Base-by-base conservation (phyloP, 2,329 filamentous ascomycete species). In the Phyllachora maydis region DNA sequence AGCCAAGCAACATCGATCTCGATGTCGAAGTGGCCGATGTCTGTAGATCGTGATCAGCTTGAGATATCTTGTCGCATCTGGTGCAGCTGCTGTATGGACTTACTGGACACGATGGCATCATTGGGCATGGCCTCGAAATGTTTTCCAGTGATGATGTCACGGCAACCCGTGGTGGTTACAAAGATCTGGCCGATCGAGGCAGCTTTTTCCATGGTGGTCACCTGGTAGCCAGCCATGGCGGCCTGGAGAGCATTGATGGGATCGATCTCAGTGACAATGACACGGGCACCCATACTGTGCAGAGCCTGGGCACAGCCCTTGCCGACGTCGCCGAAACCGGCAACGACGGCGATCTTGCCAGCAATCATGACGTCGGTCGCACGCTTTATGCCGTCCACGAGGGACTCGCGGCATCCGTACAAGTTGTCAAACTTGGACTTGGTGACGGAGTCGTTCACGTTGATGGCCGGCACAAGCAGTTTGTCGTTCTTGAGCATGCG, bases 401-500 rank as follows among this genome's bases (percentile, higher is more conserved):
- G 76, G 35, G 85, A 93, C 65, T 95, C 88, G 52, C 82, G 75
- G 81, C 88, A 95, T 49, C 88, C 85, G 70, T 95, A 98, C 37
- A 95, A 63, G 74, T 98, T 98, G 71, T 95, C 88, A 54, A 98
- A 98, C 71, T 98, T 98, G 60, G 82, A 92, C 75, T 95, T 98
- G 57, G 88, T 98, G 50, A 98, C 85, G 30, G 77, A 83, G 72
- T 98, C 85, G 65, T 98, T 95, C 67, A 98, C 85, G 58, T 98
- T 98, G 73, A 95, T 81, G 56, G 85, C 67, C 39, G 88, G 88
- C 38, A 92, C 78, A 33, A 92, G 74, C 36, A 95, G 81, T 54
- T 70, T 65, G 51, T 68, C 67, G 41, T 78, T 72, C 69, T 88
- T 93, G 52, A 95, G 61, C 83, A 93, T 93, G 50, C 72, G 70